Evolutionary conservation across 2,329 filamentous ascomycete species (phyloP), one percentile per base, ranked within the genome.

Genomic region (Monosporascus cannonballus): DNA sequence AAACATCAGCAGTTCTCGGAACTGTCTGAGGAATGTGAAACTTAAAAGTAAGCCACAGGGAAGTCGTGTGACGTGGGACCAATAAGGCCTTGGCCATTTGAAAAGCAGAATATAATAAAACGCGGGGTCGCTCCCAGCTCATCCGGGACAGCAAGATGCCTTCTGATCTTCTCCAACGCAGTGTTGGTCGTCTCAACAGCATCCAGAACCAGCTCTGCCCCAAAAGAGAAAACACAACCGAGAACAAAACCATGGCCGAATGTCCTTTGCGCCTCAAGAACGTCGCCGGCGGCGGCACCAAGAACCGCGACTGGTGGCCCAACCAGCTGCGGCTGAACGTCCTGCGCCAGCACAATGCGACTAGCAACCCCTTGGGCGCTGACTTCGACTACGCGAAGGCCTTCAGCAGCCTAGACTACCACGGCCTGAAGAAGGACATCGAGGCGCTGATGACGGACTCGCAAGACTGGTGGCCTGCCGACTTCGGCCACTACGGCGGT

Each of bases 401-500:
- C 30, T 90, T 91, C 76, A 85, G 87, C 73, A 82, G 72, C 62
- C 75, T 91, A 53, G 83, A 89, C 71, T 89, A 88, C 65, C 73
- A 79, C 55, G 85, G 72, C 25, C 70, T 91, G 61, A 91, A 91
- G 82, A 85, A 87, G 71, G 88, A 92, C 66, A 71, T 92, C 6
- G 62, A 74, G n/a, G 76, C 73, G 18, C 67, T 91, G 63, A 86
- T 90, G 84, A 91, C 87, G 49, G 83, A 89, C 67, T 90, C 86
- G 2, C 84, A 91, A 72, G 84, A 88, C 41, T 90, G 81, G 82
- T 92, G 88, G 88, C 88, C 88, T 1, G 88, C 88, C 34, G 88
- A 92, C 67, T 89, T 87, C 64, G 87, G 87, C 52, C 86, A 90
- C 76, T 92, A 91, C 62, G 87, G 87, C 59, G 87, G 87, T 69